Evolutionary conservation across 345 rosid genomes (phyloP), one percentile per base, ranked within the genome.

Genomic region (Hypericum perforatum): DNA sequence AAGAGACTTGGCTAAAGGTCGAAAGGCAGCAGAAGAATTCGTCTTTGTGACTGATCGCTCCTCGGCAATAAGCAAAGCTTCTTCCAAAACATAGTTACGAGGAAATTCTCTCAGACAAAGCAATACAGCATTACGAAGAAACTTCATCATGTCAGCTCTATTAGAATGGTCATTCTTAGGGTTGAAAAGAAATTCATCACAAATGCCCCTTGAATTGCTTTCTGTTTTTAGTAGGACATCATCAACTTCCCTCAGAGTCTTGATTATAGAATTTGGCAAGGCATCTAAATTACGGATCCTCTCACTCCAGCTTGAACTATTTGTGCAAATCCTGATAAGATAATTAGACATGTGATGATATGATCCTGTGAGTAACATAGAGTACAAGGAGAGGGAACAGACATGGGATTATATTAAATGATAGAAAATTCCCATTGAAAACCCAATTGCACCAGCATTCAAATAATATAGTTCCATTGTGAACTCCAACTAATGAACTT

Each of bases 21-120:
- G 84, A 59, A 89, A 88, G 50, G 96, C 89, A 49, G 95, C 70
- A 60, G 73, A 73, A 60, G 89, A 72, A 70, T 74, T 75, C 78
- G 62, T 71, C 65, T 70, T 71, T 38, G 84, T 75, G 51, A 74
- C 72, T 57, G 68, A 79, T 50, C 81, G 71, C 71, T 92, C 95
- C 77, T 88, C 98, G 13, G 96, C 92, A 54, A 85, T 70, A 74
- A 92, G 94, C 37, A 72, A 81, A 62, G 94, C 95, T 82, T 87
- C 83, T 74, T 92, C 88, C 65, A 88, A 61, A 41, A 72, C 50
- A 67, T 85, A 61, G 60, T 85, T 88, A 48, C 90, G 87, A 0
- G 98, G 96, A 74, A 92, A 88, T 58, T 69, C 86, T 56, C 76
- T 68, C 49, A 88, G 71, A 53, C 83, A 83, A 53, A 81, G 95